Base-by-base conservation (phyloP, 192 early-diverging fungal genomes). In the Linnemannia schmuckeri region DNA sequence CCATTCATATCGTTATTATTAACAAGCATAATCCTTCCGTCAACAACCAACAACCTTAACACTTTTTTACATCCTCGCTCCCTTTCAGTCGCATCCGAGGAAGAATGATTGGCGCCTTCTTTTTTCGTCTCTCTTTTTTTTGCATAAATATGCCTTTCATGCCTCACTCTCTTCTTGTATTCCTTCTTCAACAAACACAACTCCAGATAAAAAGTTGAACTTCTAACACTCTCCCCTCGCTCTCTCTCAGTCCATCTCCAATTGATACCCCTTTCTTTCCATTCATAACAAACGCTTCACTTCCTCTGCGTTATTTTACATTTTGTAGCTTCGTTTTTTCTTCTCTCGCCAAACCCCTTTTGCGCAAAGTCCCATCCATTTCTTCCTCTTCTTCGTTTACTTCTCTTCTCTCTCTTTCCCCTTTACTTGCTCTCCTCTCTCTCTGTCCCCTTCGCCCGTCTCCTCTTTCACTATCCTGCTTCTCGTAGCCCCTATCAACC, bases 71-170 rank as follows among this genome's bases (percentile, higher is more conserved):
- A 52, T 52, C 49, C 49, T 66, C 5, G 10, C 30, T 66, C 61
- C 61, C 12, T 12, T 66, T 66, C 61, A 66, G 61, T 66, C 61
- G 27, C 61, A 66, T 66, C 61, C 61, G 61, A 66, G 27, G n/a
- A 27, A 18, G 2, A 57, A 27, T 63, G 30, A 66, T 30, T 27
- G 61, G 61, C 30, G 30, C 30, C 61, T 66, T 66, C 30, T 13
- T 33, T 66, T 66, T 66, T 33, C 49, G 2, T 5, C 49, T 52
- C 8, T 27, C 30, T 15, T 15, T 66, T 66, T 66, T 33, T 66
- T 33, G 61, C 61, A 66, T 66, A 66, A 66, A 66, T 66, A 33
- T 17, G 49, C 49, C 49, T 18, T 52, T 52, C 49, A 52, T 52
- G 49, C 49, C 49, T 22, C 49, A 52, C 49, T 27, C 52, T 27